Evolutionary conservation across 305 asterid species (phyloP).

Genomic region (Nicotiana rustica): DNA sequence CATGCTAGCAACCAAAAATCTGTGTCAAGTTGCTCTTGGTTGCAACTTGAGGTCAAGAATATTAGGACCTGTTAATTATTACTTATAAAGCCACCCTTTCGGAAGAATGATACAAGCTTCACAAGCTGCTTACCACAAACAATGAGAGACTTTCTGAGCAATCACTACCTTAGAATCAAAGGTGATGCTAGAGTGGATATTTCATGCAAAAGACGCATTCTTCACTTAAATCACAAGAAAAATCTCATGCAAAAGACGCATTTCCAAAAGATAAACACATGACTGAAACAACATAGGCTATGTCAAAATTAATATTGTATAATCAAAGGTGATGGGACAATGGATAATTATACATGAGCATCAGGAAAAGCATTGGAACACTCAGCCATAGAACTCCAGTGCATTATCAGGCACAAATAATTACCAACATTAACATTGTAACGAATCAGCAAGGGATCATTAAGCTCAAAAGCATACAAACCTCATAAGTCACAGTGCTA

Average conservation of each 20-base stretch:
- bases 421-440: not conserved
- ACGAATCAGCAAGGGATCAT: not conserved
- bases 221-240: no score
- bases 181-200: no score
- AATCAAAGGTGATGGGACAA: not conserved
- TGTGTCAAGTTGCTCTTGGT: not conserved
- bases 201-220: not conserved
- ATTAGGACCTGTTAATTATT: not conserved
- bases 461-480: conserved; percentile 36
- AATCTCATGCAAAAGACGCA: no score
- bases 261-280: not conserved
- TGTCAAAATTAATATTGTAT: not conserved
- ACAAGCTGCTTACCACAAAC: not conserved
- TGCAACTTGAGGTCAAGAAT: not conserved
- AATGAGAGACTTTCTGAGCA: not conserved
- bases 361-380: not conserved
- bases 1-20: not conserved
- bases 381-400: not conserved
- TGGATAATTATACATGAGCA: not conserved
- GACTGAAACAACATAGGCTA: not conserved
- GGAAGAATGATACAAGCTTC: not conserved
- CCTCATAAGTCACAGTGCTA: conserved; percentile 62
- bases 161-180: not conserved
- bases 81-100: not conserved
- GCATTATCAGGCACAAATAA: not conserved